phyloP scores from a whole-genome alignment of 140 eudicot genomes.

The Cichorium intybus region DNA sequence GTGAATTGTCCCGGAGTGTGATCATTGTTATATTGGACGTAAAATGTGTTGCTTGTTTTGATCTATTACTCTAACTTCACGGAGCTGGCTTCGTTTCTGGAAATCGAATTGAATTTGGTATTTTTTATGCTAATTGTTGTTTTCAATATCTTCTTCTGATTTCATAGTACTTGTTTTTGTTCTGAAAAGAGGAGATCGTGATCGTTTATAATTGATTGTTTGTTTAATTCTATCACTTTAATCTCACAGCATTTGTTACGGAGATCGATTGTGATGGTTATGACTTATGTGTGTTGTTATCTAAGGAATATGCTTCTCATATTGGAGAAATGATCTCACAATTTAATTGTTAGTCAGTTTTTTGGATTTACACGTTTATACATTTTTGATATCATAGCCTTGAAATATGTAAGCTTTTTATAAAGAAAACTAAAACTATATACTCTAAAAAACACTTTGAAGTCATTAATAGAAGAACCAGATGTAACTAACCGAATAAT shows the following conservation, averaged over 20 bases:
- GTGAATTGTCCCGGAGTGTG: neutral
- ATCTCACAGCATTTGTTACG: neutral
- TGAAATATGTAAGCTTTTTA: no score
- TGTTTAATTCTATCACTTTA: neutral
- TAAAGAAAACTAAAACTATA: no score
- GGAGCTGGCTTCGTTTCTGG: neutral
- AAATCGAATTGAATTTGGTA: neutral
- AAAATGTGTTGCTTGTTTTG: no score
- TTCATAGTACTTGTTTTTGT: neutral
- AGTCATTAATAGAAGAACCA: no score
- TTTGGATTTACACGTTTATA: no score
- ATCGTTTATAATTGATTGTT: neutral
- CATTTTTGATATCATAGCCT: no score
- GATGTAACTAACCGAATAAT: no score
- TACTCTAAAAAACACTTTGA: no score
- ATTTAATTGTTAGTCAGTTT: no score
- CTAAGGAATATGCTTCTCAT: neutral
- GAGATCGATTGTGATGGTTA: neutral
- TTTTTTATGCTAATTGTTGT: no score
- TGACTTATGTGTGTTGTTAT: no score
- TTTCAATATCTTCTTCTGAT: neutral
- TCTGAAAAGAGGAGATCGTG: neutral
- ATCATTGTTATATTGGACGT: neutral
- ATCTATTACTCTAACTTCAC: neutral
- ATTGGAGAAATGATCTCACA: no score